These are phyloP conservation scores for Euphorbia peplus DNA, from an alignment of 345 rosid species.

Conservation along the genomic window DNA sequence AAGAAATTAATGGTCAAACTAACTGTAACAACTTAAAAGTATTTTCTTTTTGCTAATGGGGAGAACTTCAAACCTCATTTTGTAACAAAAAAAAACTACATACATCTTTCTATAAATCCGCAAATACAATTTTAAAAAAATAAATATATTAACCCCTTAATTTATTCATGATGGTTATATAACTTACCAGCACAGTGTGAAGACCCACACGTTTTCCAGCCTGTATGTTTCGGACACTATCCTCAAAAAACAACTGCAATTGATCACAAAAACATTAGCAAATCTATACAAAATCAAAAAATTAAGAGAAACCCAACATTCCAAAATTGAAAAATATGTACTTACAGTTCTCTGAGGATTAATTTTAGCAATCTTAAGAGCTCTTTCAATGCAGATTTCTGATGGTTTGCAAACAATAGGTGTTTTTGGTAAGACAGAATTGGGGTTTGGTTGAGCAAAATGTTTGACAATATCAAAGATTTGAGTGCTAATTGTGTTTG, in stretches of 20 bases:
- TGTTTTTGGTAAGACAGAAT: slow-evolving; percentile 49
- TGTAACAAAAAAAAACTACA: no score
- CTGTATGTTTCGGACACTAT: slow-evolving; percentile 74
- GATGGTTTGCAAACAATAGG: slow-evolving; percentile 78
- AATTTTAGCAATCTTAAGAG: slow-evolving; percentile 59
- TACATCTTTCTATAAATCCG: no score
- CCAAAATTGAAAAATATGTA: not conserved
- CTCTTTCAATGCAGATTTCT: slow-evolving; percentile 51
- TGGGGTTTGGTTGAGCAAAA: slow-evolving; percentile 41
- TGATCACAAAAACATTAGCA: not conserved
- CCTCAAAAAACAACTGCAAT: slow-evolving; percentile 75
- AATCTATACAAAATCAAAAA: not conserved
- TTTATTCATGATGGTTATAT: no score
- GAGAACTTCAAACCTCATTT: no score
- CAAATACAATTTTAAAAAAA: no score
- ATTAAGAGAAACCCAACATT: not conserved
- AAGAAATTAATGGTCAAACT: no score
- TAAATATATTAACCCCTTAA: no score
- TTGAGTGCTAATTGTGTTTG: slow-evolving; percentile 8
- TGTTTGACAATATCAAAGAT: slow-evolving; percentile 62
- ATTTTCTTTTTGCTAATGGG: no score
- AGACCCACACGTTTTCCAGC: slow-evolving; percentile 78
- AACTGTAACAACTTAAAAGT: no score
- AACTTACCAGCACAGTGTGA: slow-evolving; percentile 63
- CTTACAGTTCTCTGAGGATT: slow-evolving; percentile 74